Percentiles rank a stretch among this genome's conserved stretches.
Evolutionary conservation across 768 basidiomycete species (phyloP).

Genomic region (Kwoniella sp.): DNA sequence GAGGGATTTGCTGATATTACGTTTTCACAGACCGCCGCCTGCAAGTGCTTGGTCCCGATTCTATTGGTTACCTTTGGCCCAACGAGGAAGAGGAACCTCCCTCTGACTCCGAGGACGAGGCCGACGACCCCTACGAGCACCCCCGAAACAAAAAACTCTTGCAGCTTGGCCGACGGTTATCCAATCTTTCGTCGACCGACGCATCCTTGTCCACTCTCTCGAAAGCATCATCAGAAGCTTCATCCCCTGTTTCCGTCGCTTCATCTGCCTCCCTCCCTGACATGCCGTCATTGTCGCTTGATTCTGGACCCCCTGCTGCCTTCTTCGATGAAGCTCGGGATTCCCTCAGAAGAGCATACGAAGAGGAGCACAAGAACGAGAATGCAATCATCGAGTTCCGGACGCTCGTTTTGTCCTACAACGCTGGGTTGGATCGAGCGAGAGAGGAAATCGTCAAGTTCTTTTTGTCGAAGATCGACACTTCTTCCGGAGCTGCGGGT

Average conservation of each 20-base stretch:
- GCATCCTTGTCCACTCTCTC: constrained; percentile 51
- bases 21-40: constrained; percentile 12
- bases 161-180: constrained; percentile 51
- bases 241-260: constrained; percentile 45
- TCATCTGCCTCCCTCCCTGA: constrained; percentile 43
- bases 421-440: constrained; percentile 82
- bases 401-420: constrained; percentile 94
- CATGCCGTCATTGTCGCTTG: constrained; percentile 34
- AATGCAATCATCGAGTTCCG: constrained; percentile 93
- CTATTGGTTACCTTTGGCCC: constrained; percentile 83
- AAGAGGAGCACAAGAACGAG: constrained; percentile 86
- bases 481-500: constrained; percentile 63
- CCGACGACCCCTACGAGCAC: constrained; percentile 59
- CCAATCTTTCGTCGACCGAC: constrained; percentile 36
- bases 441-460: constrained; percentile 85
- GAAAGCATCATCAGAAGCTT: constrained; percentile 43
- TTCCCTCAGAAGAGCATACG: constrained; percentile 87
- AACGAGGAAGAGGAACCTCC: constrained; percentile 50
- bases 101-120: constrained; percentile 58
- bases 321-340: constrained; percentile 59
- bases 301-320: constrained; percentile 43
- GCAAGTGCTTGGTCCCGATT: constrained; percentile 65
- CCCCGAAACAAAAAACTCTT: constrained; percentile 53
- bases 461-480: constrained; percentile 71
- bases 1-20: background rate